A percentile compares a stretch with the other conserved stretches of the same genome.
Conservation (phyloP, 1,284 basidiomycete species). For the Apiotrichum sp. region DNA sequence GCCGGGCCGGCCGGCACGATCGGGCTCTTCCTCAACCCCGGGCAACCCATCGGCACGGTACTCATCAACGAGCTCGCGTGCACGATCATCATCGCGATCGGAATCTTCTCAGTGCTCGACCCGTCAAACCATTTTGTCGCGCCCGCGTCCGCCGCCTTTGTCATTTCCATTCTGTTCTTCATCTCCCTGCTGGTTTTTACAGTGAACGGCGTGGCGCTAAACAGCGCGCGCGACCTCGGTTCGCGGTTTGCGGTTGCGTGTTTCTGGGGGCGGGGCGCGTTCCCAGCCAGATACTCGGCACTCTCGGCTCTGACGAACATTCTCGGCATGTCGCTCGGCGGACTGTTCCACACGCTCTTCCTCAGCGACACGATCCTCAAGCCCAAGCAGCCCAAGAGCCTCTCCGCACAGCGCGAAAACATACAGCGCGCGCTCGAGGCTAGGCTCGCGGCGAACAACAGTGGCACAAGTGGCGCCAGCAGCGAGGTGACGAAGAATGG, state of each 20-base stretch:
- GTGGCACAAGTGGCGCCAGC: no score
- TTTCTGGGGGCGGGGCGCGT: slow-evolving; percentile 5
- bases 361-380: slow-evolving; percentile 10
- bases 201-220: slow-evolving; percentile 11
- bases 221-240: slow-evolving; percentile 15
- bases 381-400: no score
- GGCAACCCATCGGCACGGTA: slow-evolving; percentile 2
- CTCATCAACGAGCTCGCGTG: slow-evolving; percentile 13
- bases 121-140: slow-evolving; percentile 14
- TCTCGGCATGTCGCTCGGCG: slow-evolving; percentile 3
- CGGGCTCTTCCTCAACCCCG: not conserved
- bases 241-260: slow-evolving; percentile 8
- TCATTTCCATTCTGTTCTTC: slow-evolving; percentile 11
- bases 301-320: slow-evolving; percentile 9
- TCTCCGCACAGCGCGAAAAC: not conserved
- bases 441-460: no score
- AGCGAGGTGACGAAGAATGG: no score
- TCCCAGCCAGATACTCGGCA: slow-evolving; percentile 7
- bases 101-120: slow-evolving; percentile 11
- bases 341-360: slow-evolving; percentile 9
- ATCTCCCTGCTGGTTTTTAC: not conserved
- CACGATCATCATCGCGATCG: not conserved
- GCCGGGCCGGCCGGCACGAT: slow-evolving; percentile 1
- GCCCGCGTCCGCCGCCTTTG: not conserved
- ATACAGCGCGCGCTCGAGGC: not conserved